phyloP scores from a whole-genome alignment of 1,284 basidiomycete species.

The Ceratobasidium sp. region DNA sequence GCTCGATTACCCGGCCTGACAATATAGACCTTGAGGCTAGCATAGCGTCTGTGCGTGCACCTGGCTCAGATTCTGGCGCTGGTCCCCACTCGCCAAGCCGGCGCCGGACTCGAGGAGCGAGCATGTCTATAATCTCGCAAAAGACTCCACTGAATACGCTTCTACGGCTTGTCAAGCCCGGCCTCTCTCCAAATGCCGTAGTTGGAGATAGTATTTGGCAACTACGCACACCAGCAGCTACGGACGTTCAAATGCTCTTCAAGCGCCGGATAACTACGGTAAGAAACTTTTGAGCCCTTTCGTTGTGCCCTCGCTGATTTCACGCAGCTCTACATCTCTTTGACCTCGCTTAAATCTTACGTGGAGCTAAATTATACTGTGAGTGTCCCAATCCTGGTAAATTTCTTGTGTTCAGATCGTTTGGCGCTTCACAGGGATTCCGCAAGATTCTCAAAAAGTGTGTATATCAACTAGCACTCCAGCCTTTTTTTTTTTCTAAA shows the following conservation, averaged over 20 bases:
- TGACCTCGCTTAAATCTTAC: slow-evolving; percentile 89
- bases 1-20: slow-evolving; percentile 27
- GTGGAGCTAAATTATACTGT: slow-evolving; percentile 91
- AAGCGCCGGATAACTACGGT: slow-evolving; percentile 84
- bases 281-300: not conserved
- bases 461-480: slow-evolving; percentile 47
- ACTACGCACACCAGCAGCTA: slow-evolving; percentile 81
- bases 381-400: not conserved
- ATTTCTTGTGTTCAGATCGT: not conserved
- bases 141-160: slow-evolving; percentile 25
- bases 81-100: slow-evolving; percentile 27
- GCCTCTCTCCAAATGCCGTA: slow-evolving; percentile 21
- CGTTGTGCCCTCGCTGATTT: not conserved
- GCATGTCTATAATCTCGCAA: slow-evolving; percentile 37
- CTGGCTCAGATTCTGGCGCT: slow-evolving; percentile 53
- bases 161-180: slow-evolving; percentile 21
- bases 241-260: slow-evolving; percentile 86
- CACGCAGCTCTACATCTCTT: slow-evolving; percentile 70
- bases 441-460: slow-evolving; percentile 97
- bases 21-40: slow-evolving; percentile 43
- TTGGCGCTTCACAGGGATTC: slow-evolving; percentile 59
- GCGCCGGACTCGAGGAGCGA: slow-evolving; percentile 24
- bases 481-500: slow-evolving; percentile 11
- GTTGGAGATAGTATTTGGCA: slow-evolving; percentile 68
- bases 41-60: slow-evolving; percentile 45